Conservation (phyloP, 228 moss, liverwort and hornwort species). For the Sphagnum magellanicum region DNA sequence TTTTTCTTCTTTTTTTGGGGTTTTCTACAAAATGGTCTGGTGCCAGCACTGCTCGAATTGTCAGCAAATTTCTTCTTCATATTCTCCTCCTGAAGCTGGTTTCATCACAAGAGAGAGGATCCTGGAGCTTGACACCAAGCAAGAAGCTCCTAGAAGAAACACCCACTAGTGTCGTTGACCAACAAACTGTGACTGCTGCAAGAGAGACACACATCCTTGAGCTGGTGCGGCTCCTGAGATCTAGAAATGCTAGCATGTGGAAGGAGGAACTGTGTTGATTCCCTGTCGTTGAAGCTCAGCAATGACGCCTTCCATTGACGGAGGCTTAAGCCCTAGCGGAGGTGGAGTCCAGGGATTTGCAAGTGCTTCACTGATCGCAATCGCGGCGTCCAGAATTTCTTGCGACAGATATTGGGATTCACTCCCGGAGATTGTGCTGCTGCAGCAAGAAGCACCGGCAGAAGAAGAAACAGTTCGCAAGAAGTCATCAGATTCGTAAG, state of each 20-base stretch:
- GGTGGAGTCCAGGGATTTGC: conserved; percentile 94
- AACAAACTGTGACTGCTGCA: too few relatives aligned
- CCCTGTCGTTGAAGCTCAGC: conserved; percentile 94
- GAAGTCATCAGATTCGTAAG: conserved; percentile 57
- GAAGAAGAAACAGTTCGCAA: conserved; percentile 43
- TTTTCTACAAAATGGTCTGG: too few relatives aligned
- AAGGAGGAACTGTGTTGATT: conserved; percentile 84
- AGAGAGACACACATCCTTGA: too few relatives aligned
- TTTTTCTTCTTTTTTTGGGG: too few relatives aligned
- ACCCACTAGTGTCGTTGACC: too few relatives aligned
- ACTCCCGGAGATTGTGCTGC: conserved; percentile 70
- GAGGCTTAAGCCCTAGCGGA: conserved; percentile 86
- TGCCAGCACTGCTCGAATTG: too few relatives aligned
- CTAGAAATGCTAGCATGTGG: conserved; percentile 14
- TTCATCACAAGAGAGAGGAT: too few relatives aligned
- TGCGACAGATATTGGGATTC: conserved; percentile 53
- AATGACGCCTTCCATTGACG: conserved; percentile 94
- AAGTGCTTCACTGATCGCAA: conserved; percentile 72
- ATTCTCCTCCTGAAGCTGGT: too few relatives aligned
- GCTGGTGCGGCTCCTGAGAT: too few relatives aligned
- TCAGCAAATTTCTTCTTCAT: too few relatives aligned
- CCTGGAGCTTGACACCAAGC: too few relatives aligned
- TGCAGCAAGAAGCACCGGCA: conserved; percentile 91
- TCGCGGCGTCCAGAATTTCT: conserved; percentile 86
- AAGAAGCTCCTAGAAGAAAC: too few relatives aligned